phyloP scores from a whole-genome alignment of 2,329 filamentous ascomycete genomes.

The Helicocarpus griseus region DNA sequence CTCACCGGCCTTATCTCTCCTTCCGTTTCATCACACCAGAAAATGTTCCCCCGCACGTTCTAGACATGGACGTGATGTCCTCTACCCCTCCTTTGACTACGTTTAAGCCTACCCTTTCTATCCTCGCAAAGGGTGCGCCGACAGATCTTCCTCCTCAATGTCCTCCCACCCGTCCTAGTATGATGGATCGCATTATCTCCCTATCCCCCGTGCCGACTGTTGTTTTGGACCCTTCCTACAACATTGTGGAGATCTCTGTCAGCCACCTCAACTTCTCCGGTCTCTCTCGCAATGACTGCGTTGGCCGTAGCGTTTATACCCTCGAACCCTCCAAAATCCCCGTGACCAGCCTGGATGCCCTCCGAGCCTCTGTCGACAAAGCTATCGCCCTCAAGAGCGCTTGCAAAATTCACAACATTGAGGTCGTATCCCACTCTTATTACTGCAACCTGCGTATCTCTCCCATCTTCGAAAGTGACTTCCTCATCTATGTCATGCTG shows the following conservation, averaged over 20 bases:
- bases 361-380: constrained; percentile 28
- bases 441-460: constrained; percentile 29
- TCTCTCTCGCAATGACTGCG: constrained; percentile 23
- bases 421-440: constrained; percentile 12
- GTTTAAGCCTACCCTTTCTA: not conserved
- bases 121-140: not conserved
- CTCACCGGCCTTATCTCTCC: not conserved
- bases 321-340: constrained; percentile 25
- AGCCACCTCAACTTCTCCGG: constrained; percentile 31
- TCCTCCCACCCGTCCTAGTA: not conserved
- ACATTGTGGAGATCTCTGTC: constrained; percentile 35
- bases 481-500: constrained; percentile 34
- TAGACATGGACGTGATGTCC: not conserved
- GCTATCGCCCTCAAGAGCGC: constrained; percentile 27
- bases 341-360: constrained; percentile 25
- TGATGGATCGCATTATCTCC: constrained; percentile 17
- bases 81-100: not conserved
- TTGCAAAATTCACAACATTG: constrained; percentile 26
- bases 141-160: not conserved
- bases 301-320: constrained; percentile 32
- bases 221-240: constrained; percentile 28
- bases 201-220: constrained; percentile 29
- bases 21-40: not conserved
- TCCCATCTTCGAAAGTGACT: constrained; percentile 33
- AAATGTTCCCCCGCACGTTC: not conserved